Evolutionary conservation across 176 grass and related monocot species (phyloP), one percentile per base, ranked within the genome.

Genomic region (Musa acuminata): DNA sequence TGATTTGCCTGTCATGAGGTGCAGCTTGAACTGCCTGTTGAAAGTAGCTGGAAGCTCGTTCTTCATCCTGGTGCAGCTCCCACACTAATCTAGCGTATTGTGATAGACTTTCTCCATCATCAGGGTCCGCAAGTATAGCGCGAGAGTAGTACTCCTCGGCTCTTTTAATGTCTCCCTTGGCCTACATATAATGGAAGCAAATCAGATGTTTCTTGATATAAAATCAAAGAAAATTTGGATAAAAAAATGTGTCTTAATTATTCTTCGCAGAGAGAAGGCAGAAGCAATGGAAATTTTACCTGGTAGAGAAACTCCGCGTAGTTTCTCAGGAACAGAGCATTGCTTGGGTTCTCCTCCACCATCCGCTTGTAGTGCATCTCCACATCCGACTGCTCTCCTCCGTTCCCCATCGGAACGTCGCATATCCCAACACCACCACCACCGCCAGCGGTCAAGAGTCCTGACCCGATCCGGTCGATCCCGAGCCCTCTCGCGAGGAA

Each of bases 91-190:
- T 87, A 82, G 94, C 90, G 73, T 97, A 97, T 57, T 97, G 83
- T 7, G 93, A 90, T 27, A 97, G 73, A 64, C 84, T 85, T 73
- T 97, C 93, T 72, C 90, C 93, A 71, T 97, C 93, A 60, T 75
- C 73, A 6, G 90, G 87, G 65, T 91, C 90, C n/a, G 82, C 77
- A 0, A 97, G 80, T 8, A 97, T 97, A 1, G 87, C 94, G 2
- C 94, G 89, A 67, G 93, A 97, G 55, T 91, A 97, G 82, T 93
- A 97, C 80, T 97, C 94, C 85, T 97, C 94, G 1, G 94, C 90
- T 78, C 68, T 83, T 69, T 79, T 62, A 49, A 24, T 53, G 67
- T 93, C 94, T 13, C 88, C 84, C 51, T 87, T 97, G 1, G 86
- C 84, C 93, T 96, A 63, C 20, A 62, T n/a, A 55, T 11, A 63